These are phyloP conservation scores for Euphrasia arctica DNA, from an alignment of 305 asterid species.

Conservation along the genomic window DNA sequence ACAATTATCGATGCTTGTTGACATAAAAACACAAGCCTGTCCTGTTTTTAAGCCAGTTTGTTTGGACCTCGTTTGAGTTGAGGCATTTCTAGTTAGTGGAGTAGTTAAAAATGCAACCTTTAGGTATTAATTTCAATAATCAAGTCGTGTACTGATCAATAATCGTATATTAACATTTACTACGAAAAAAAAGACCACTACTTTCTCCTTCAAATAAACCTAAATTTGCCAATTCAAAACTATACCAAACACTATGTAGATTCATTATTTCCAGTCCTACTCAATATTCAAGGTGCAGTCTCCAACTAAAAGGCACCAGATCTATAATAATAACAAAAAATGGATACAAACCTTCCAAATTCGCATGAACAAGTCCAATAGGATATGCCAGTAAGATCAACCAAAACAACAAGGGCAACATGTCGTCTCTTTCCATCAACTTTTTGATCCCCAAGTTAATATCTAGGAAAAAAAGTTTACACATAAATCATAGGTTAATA, in stretches of 20 bases:
- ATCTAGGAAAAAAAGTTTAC: constrained; percentile 17
- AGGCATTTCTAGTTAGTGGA: background rate
- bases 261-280: constrained; percentile 3
- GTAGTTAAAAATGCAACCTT: background rate
- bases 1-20: background rate
- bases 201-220: background rate
- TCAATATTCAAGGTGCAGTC: constrained; percentile 7
- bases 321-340: background rate
- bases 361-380: constrained; percentile 56
- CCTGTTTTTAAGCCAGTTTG: background rate
- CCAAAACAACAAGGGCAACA: constrained; percentile 47
- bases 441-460: constrained; percentile 40
- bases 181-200: background rate
- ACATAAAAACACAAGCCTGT: background rate
- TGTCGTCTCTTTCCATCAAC: constrained; percentile 47
- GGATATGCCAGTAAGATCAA: constrained; percentile 58
- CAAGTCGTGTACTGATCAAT: constrained; percentile 5
- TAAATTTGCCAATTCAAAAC: constrained; percentile 4
- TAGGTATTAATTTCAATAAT: constrained; percentile 1
- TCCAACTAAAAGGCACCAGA: constrained; percentile 17
- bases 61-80: background rate
- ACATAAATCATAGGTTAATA: constrained; percentile 14
- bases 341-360: constrained; percentile 39
- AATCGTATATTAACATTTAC: constrained; percentile 14
- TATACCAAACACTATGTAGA: constrained; percentile 5